Evolutionary conservation across 192 early-diverging fungal species (phyloP).

Genomic region (Linderina pennispora): DNA sequence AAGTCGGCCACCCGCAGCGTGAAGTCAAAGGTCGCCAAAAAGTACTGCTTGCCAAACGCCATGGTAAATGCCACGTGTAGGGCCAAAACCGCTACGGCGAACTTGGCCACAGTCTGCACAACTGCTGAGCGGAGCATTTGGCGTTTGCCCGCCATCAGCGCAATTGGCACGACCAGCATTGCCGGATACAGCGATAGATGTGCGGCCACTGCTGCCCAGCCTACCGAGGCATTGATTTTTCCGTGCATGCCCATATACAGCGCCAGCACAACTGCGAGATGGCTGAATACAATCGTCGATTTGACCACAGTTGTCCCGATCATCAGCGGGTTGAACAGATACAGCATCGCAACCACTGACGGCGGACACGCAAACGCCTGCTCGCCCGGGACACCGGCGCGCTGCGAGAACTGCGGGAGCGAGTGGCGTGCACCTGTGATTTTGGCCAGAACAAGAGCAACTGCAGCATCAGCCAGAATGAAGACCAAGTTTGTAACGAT

Average conservation of each 20-base stretch:
- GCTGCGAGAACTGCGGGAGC: neutral
- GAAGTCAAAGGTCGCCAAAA: conserved; percentile 34
- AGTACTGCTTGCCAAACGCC: conserved; percentile 18
- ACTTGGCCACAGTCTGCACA: conserved; percentile 9
- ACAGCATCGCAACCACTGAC: conserved; percentile 38
- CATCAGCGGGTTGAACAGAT: conserved; percentile 81
- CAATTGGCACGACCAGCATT: conserved; percentile 59
- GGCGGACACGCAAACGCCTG: conserved; percentile 32
- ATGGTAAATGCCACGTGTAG: conserved; percentile 21
- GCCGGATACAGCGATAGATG: conserved; percentile 86
- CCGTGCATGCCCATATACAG: conserved; percentile 62
- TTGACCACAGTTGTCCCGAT: conserved; percentile 67
- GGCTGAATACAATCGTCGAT: conserved; percentile 72
- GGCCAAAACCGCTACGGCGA: conserved; percentile 4
- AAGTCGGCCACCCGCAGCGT: conserved; percentile 73
- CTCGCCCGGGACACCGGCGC: conserved; percentile 35
- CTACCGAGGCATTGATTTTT: conserved; percentile 47
- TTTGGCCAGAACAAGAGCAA: conserved; percentile 53
- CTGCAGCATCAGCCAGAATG: conserved; percentile 55
- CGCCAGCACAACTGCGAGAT: conserved; percentile 66
- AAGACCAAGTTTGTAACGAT: conserved; percentile 51
- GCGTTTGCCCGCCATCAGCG: conserved; percentile 12
- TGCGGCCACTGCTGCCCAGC: conserved; percentile 70
- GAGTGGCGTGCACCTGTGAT: conserved; percentile 50
- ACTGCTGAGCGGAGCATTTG: neutral